phyloP scores from a whole-genome alignment of 192 early-diverging fungal genomes.

The Coemansia sp. region DNA sequence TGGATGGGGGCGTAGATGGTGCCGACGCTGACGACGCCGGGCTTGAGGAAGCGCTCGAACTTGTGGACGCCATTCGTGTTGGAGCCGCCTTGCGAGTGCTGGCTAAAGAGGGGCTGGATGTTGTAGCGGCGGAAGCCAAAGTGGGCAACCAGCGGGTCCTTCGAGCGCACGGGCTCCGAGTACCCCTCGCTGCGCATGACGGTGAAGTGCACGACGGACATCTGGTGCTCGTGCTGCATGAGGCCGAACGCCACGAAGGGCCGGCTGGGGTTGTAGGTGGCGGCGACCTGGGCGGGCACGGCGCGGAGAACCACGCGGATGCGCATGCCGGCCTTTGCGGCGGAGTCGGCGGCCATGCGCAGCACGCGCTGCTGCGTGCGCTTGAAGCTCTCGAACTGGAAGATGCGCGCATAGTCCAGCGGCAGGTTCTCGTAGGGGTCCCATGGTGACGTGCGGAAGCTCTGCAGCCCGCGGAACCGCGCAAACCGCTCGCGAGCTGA shows the following conservation, averaged over 20 bases:
- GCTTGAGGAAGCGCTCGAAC: slow-evolving; percentile 89
- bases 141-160: slow-evolving; percentile 87
- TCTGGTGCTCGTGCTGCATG: slow-evolving; percentile 92
- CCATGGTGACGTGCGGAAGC: slow-evolving; percentile 95
- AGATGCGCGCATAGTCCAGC: slow-evolving; percentile 92
- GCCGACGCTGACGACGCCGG: slow-evolving; percentile 69
- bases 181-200: slow-evolving; percentile 74
- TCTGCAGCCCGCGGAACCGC: slow-evolving; percentile 93
- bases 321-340: slow-evolving; percentile 65
- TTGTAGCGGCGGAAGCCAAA: slow-evolving; percentile 87
- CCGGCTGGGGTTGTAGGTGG: slow-evolving; percentile 12
- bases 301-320: slow-evolving; percentile 76
- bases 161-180: slow-evolving; percentile 81
- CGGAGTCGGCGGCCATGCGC: slow-evolving; percentile 45
- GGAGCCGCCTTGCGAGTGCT: slow-evolving; percentile 71
- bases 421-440: slow-evolving; percentile 98
- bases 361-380: slow-evolving; percentile 79
- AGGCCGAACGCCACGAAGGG: slow-evolving; percentile 66
- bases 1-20: slow-evolving; percentile 93
- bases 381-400: slow-evolving; percentile 90
- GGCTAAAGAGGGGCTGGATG: slow-evolving; percentile 87
- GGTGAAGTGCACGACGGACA: slow-evolving; percentile 81
- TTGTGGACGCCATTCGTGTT: slow-evolving; percentile 92
- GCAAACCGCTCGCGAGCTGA: slow-evolving; percentile 85
- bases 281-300: slow-evolving; percentile 46